phyloP scores from a whole-genome alignment of 176 grass and related monocot genomes.

The Elymus sibiricus region DNA sequence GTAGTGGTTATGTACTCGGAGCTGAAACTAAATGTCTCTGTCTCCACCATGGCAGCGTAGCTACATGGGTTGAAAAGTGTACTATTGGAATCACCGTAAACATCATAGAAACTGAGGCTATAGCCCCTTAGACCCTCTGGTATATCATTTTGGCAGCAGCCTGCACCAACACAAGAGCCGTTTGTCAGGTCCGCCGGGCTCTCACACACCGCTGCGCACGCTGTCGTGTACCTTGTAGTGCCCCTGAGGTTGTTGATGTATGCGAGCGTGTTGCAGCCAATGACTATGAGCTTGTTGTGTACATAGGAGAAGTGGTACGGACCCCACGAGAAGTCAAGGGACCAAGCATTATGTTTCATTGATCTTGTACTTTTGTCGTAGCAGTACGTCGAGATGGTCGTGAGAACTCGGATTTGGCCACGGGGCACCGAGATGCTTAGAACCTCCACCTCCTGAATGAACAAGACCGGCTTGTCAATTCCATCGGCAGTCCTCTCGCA shows the following conservation, averaged over 20 bases:
- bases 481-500: neutral
- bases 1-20: no score
- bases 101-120: no score
- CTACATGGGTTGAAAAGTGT: no score
- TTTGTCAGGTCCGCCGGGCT: no score
- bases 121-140: no score
- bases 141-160: no score
- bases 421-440: neutral
- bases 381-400: neutral
- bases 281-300: conserved; percentile 13
- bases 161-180: no score
- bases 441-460: neutral
- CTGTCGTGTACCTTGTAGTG: neutral
- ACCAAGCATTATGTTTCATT: rapidly evolving
- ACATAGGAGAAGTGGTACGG: neutral
- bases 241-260: neutral
- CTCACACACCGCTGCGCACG: neutral
- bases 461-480: neutral
- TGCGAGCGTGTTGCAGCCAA: neutral
- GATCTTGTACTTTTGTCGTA: neutral
- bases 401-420: neutral
- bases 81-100: no score
- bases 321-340: neutral
- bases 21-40: no score
- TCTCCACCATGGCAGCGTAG: no score